phyloP scores from a whole-genome alignment of 192 early-diverging fungal genomes.

The Entomortierella chlamydospora region DNA sequence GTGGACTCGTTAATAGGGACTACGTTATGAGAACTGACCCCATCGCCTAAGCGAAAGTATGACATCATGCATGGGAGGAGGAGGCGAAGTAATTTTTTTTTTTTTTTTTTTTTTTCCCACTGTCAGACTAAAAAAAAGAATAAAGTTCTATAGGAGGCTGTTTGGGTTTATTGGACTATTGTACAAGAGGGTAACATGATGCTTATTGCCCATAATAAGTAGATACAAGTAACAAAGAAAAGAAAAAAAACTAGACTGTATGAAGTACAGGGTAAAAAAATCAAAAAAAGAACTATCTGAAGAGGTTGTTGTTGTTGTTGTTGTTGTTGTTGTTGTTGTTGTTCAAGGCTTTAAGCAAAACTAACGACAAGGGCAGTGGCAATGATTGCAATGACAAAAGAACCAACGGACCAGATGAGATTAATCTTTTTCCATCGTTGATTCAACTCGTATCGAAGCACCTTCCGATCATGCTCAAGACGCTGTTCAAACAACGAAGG shows the following conservation, averaged over 20 bases:
- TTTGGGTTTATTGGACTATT: background rate
- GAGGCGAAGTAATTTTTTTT: background rate
- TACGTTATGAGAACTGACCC: constrained; percentile 15
- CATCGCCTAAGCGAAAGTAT: background rate
- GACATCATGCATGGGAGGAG: background rate
- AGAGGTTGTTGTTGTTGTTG: too few species aligned
- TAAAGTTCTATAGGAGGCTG: too few species aligned
- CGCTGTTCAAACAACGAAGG: constrained; percentile 31
- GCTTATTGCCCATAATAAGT: too few species aligned
- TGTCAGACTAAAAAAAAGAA: too few species aligned
- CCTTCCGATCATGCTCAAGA: constrained; percentile 23
- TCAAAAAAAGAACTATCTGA: constrained; percentile 3
- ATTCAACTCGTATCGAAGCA: constrained; percentile 33
- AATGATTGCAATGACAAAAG: constrained; percentile 27
- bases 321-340: too few species aligned
- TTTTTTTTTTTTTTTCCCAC: too few species aligned
- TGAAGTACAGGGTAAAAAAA: constrained; percentile 2
- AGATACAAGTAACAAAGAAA: too few species aligned
- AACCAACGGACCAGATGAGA: constrained; percentile 27
- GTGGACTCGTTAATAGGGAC: constrained; percentile 1
- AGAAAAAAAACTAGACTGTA: too few species aligned
- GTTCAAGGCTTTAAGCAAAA: background rate
- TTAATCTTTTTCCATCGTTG: constrained; percentile 34
- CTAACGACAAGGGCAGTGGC: constrained; percentile 13
- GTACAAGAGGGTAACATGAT: background rate